Percentiles rank a stretch among this genome's conserved stretches.
phyloP scores from a whole-genome alignment of 495 filamentous ascomycete genomes.

The Apodospora peruviana region DNA sequence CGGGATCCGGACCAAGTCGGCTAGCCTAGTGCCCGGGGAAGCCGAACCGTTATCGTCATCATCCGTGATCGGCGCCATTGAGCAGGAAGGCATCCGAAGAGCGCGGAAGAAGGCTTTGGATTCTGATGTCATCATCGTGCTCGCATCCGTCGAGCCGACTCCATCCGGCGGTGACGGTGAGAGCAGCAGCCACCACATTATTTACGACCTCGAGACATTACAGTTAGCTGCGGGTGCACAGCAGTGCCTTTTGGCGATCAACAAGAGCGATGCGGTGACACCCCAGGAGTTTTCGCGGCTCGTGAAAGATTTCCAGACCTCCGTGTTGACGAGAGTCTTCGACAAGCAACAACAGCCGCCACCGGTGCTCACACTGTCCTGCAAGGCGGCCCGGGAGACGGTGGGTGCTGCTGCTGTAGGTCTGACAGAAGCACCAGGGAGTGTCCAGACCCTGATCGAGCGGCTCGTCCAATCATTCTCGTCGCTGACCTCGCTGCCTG shows the following conservation, averaged over 20 bases:
- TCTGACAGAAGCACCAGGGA: constrained; percentile 49
- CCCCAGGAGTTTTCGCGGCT: constrained; percentile 19
- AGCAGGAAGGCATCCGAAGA: constrained; percentile 84
- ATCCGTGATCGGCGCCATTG: constrained; percentile 60
- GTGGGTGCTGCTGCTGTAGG: constrained; percentile 8
- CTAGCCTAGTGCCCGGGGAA: constrained; percentile 2
- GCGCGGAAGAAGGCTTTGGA: constrained; percentile 75
- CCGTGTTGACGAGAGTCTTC: constrained; percentile 25
- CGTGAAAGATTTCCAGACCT: constrained; percentile 24
- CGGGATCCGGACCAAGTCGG: constrained; percentile 53
- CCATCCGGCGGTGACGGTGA: constrained; percentile 17
- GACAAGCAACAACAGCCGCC: constrained; percentile 18
- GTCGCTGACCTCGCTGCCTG: constrained; percentile 59
- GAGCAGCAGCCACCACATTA: constrained; percentile 22
- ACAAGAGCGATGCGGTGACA: constrained; percentile 68
- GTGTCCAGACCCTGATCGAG: constrained; percentile 62
- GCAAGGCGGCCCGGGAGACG: constrained; percentile 34
- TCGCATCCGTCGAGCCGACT: constrained; percentile 60
- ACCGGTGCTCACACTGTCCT: constrained; percentile 58
- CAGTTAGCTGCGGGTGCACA: constrained; percentile 46
- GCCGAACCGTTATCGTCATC: constrained; percentile 5
- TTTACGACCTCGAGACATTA: constrained; percentile 44
- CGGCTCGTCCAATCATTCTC: constrained; percentile 64
- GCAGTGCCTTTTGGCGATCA: constrained; percentile 66
- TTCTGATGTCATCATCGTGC: constrained; percentile 80